Conservation (phyloP, 2,329 filamentous ascomycete genomes). For the Diaporthe sp. region DNA sequence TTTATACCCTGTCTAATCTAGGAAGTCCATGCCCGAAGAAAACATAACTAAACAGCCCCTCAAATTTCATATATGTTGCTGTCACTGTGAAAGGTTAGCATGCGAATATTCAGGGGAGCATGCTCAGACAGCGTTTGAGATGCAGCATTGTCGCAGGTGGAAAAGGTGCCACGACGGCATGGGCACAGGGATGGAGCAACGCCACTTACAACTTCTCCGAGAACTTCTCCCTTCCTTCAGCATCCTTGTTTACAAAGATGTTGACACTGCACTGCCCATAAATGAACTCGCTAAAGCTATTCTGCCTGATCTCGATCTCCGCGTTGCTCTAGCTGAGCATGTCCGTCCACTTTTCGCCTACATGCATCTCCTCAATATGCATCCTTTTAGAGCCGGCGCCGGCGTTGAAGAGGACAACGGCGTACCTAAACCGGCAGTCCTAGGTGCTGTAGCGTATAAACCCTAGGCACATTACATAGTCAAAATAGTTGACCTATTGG, state of each 20-base stretch:
- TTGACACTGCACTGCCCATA: conserved; percentile 64
- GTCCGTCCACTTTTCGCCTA: conserved; percentile 73
- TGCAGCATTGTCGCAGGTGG: no score
- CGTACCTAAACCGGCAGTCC: conserved; percentile 59
- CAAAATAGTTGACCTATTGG: conserved; percentile 71
- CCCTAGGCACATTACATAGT: conserved; percentile 69
- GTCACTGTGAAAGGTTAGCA: conserved; percentile 36
- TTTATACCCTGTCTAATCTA: neutral
- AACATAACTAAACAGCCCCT: neutral
- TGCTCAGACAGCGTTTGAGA: no score
- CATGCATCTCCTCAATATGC: conserved; percentile 69
- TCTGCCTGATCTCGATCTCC: conserved; percentile 68
- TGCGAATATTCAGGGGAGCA: neutral
- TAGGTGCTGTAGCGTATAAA: conserved; percentile 63
- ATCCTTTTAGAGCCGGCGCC: conserved; percentile 65
- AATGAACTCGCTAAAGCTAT: conserved; percentile 69
- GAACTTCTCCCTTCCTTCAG: conserved; percentile 59
- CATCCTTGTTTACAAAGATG: conserved; percentile 68
- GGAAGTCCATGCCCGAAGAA: neutral
- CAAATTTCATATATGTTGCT: conserved; percentile 43
- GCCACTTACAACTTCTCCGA: conserved; percentile 51
- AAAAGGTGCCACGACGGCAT: rapidly evolving
- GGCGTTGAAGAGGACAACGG: conserved; percentile 67
- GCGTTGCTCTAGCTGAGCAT: conserved; percentile 65
- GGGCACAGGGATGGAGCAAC: neutral